Evolutionary conservation across 257 asterid species (phyloP), one percentile per base, ranked within the genome.

Genomic region (Petrea volubilis): DNA sequence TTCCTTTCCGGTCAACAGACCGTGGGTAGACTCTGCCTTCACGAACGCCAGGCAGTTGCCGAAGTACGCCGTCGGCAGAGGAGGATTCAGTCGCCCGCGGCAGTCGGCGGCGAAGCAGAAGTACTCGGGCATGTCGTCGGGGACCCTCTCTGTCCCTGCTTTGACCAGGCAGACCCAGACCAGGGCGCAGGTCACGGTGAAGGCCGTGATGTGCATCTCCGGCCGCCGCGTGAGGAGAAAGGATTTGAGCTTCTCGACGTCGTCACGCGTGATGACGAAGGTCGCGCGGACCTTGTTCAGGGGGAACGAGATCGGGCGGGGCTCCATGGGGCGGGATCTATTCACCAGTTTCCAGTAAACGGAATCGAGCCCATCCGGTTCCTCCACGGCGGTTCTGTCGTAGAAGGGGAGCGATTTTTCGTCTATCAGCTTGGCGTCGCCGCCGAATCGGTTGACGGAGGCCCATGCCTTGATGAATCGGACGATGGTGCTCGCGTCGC

Each of bases 381-480:
- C 83, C 38, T 63, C 57, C 2, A 80, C 77, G 34, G 74, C 69
- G 27, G 85, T 59, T 17, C 85, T 51, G 17, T 80, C 88, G 24
- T 47, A 80, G 25, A 78, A 74, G 14, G 88, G 88, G 29, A 63
- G 44, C 46, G 70, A 63, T 50, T 78, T 72, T 0, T 75, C 78
- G 63, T 74, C 78, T 6, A 79, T 60, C 21, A 75, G 78, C 75
- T 49, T 62, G 20, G 75, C 33, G n/a, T 70, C 82, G 69, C 72
- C 74, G 49, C 75, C 75, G 75, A 64, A 78, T 50, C 78, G 71
- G 71, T 74, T 69, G 41, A 81, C 70, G 13, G 74, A 68, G 40
- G 81, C 81, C 90, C 90, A 82, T 8, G 82, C 74, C 24, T 75
- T 82, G 36, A 77, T 72, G 56, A 82, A 82, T 4, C 79, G 60